A percentile compares a stretch with the other conserved stretches of the same genome.
Evolutionary conservation across 257 asterid genomes (phyloP).

Genomic region (Nyctanthes arbortristis): DNA sequence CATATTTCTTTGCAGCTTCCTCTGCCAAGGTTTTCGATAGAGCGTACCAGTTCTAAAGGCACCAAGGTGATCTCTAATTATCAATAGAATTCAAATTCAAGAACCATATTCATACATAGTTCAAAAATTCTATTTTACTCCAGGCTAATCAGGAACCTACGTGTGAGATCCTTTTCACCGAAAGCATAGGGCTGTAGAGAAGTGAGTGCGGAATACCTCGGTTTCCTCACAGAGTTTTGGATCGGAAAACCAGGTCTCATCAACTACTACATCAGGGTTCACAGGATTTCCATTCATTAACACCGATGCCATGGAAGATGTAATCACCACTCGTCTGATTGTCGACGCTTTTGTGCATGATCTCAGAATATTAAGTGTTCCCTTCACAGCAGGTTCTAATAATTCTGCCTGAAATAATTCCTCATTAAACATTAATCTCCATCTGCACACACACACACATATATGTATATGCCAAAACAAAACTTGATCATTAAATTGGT

Average conservation of each 20-base stretch:
- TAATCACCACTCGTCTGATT: slow-evolving; percentile 47
- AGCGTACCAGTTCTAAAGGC: slow-evolving; percentile 36
- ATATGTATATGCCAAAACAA: no score
- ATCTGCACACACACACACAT: no score
- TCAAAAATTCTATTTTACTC: no score
- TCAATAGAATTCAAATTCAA: no score
- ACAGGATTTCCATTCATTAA: slow-evolving; percentile 16
- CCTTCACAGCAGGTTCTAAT: slow-evolving; percentile 57
- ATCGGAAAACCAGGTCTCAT: slow-evolving; percentile 60
- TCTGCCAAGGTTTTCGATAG: slow-evolving; percentile 53
- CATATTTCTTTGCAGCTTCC: slow-evolving; percentile 44
- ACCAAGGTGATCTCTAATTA: no score
- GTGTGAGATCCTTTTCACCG: no score
- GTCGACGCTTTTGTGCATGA: slow-evolving; percentile 40
- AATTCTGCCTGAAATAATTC: slow-evolving; percentile 37
- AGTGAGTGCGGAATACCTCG: no score
- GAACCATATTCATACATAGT: no score
- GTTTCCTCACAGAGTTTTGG: slow-evolving; percentile 34
- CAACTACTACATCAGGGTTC: slow-evolving; percentile 31
- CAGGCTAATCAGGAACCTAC: no score
- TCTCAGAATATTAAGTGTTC: slow-evolving; percentile 50
- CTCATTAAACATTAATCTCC: no score
- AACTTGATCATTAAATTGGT: no score
- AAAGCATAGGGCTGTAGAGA: no score
- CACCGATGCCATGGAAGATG: slow-evolving; percentile 50